Percentiles rank a stretch among this genome's conserved stretches.
Evolutionary conservation across 352 stramenopile genomes (phyloP).

Genomic region (Saprolegnia diclina): DNA sequence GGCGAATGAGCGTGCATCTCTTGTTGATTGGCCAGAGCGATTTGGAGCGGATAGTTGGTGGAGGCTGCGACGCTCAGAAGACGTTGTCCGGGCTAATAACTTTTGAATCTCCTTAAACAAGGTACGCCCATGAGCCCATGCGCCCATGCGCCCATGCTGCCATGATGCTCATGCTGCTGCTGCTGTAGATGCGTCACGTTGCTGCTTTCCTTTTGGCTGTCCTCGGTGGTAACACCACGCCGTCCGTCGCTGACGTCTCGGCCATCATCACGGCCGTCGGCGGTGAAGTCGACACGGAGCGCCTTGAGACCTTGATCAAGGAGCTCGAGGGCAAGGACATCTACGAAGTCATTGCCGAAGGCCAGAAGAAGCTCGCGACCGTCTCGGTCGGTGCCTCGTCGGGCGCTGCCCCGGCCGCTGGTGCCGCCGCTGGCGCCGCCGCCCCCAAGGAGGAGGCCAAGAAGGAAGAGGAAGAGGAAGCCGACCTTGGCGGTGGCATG

Average conservation of each 20-base stretch:
- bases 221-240: constrained; percentile 74
- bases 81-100: background rate
- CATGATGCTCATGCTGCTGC: background rate
- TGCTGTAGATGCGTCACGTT: constrained; percentile 86
- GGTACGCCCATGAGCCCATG: too few species aligned
- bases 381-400: constrained; percentile 64
- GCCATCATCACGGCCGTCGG: constrained; percentile 81
- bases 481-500: constrained; percentile 75
- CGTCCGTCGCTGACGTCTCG: constrained; percentile 70
- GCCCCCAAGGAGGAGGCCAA: constrained; percentile 48
- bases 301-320: constrained; percentile 78
- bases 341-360: constrained; percentile 76
- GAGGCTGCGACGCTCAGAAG: background rate
- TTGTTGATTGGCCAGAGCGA: background rate
- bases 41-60: background rate
- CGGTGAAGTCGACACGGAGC: constrained; percentile 68
- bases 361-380: constrained; percentile 78
- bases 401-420: constrained; percentile 42
- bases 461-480: constrained; percentile 84
- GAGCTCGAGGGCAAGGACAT: constrained; percentile 87
- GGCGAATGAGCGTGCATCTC: background rate
- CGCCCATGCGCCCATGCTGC: too few species aligned
- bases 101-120: constrained; percentile 5
- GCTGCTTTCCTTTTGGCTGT: constrained; percentile 87
- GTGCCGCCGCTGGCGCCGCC: constrained; percentile 34